Evolutionary conservation across 352 stramenopile genomes (phyloP).

Genomic region (Pythium brassicae): DNA sequence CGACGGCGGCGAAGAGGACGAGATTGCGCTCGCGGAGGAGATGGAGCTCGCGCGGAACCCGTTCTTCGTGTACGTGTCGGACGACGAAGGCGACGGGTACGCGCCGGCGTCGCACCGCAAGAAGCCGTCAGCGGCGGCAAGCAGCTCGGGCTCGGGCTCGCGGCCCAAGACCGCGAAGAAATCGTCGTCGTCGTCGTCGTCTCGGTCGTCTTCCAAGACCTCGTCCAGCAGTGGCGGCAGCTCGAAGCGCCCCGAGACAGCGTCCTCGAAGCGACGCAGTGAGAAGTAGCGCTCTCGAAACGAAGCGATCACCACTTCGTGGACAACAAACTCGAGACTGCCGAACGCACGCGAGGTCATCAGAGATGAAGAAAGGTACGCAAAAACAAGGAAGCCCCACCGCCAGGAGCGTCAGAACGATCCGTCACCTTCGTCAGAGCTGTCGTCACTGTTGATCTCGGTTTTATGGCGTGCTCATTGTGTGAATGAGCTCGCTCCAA

Average conservation of each 20-base stretch:
- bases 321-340: no score
- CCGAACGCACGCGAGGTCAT: no score
- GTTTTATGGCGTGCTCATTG: no score
- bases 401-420: no score
- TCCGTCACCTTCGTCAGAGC: no score
- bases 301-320: no score
- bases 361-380: no score
- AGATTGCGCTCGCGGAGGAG: conserved; percentile 62
- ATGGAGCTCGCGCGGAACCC: conserved; percentile 68
- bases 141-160: not conserved
- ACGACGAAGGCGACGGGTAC: conserved; percentile 78
- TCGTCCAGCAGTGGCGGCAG: conserved; percentile 1
- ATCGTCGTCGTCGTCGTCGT: conserved; percentile 26
- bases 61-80: conserved; percentile 82
- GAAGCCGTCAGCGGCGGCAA: conserved; percentile 18
- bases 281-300: conserved; percentile 26
- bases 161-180: conserved; percentile 65
- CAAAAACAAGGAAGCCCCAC: no score
- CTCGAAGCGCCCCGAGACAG: conserved; percentile 57
- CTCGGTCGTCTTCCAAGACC: conserved; percentile 20
- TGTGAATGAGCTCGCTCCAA: no score
- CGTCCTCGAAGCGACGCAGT: conserved; percentile 46
- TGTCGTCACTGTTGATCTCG: no score
- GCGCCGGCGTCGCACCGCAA: conserved; percentile 54
- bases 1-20: conserved; percentile 45